Base-by-base conservation (phyloP, 768 basidiomycete genomes). In the Cyclocybe cylindracea region DNA sequence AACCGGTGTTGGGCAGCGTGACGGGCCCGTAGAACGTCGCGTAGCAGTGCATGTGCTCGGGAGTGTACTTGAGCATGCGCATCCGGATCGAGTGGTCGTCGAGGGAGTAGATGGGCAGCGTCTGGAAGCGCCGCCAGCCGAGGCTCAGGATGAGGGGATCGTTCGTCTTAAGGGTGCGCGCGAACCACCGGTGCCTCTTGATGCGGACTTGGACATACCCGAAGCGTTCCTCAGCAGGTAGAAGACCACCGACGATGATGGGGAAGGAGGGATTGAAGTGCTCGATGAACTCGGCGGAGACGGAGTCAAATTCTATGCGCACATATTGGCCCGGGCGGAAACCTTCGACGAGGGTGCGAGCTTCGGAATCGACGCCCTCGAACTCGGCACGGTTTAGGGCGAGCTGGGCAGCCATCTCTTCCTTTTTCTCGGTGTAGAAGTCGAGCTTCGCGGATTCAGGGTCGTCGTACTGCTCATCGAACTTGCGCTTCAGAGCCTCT, bases 1-100 rank as follows among this genome's bases (percentile, higher is more conserved):
- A 95, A 32, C 95, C 94, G 0, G 93, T 97, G 70, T 97, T 97
- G 16, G 95, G 96, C 0, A 91, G 74, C 2, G 93, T 76, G 16
- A 93, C 86, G 6, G 97, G 96, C 0, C 94, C 96, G 64, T 95
- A 99, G 70, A 98, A 97, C 2, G 95, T 97, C 2, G 95, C 96
- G 64, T 88, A 96, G 64, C 97, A 99, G 66, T 99, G 97, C 97
- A 96, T 98, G 64, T 99, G 97, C 71, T 99, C 97, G 0, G 97
- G 97, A 0, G 97, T 98, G 67, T 99, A 99, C 73, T 99, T 99
- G 73, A 99, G 89, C 88, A 98, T 91, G 34, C 97, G 92, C 87
- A 98, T 97, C 13, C 97, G 90, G 59, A 98, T 96, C 8, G 90
- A 93, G 65, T 97, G 95, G 70, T 99, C 97, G 66, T 99, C 97